Evolutionary conservation across 2,329 filamentous ascomycete species (phyloP).

Genomic region (Canariomyces notabilis): DNA sequence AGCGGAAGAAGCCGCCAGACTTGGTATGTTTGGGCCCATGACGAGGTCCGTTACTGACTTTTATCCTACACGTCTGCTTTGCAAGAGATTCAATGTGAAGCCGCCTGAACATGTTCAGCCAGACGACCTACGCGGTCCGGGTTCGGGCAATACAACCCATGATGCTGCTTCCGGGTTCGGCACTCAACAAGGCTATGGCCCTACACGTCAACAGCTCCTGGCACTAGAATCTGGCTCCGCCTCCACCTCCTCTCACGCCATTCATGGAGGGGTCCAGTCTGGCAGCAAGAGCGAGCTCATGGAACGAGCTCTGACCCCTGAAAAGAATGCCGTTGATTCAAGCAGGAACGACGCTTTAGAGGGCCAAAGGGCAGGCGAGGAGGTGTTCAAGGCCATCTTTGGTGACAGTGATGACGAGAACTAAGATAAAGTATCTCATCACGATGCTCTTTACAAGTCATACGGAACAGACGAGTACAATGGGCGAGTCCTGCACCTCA

Average conservation of each 20-base stretch:
- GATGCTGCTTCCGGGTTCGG: constrained; percentile 21
- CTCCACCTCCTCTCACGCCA: constrained; percentile 1
- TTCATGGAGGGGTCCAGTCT: background rate
- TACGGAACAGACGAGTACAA: background rate
- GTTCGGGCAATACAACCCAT: constrained; percentile 13
- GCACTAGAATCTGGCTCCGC: constrained; percentile 13
- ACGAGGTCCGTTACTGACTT: constrained; percentile 70
- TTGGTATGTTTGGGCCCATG: constrained; percentile 91
- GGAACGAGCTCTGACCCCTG: constrained; percentile 8
- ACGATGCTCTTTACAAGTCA: background rate
- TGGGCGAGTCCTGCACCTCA: no score
- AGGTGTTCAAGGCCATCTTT: constrained; percentile 89
- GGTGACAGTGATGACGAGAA: constrained; percentile 73
- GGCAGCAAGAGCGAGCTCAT: constrained; percentile 8
- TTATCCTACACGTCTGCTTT: constrained; percentile 77
- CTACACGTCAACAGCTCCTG: constrained; percentile 8
- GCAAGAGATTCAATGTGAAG: constrained; percentile 88
- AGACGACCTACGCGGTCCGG: constrained; percentile 38
- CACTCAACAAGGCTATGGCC: constrained; percentile 15
- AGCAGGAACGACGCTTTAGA: constrained; percentile 77
- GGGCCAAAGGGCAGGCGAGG: constrained; percentile 67
- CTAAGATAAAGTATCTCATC: constrained; percentile 1
- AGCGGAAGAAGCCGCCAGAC: constrained; percentile 76
- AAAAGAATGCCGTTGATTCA: constrained; percentile 51
- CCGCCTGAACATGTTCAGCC: constrained; percentile 64